A percentile compares a stretch with the other conserved stretches of the same genome.
These are phyloP conservation scores for Kalmusia sp. DNA, from an alignment of 2,329 filamentous ascomycete genomes.

Conservation along the genomic window DNA sequence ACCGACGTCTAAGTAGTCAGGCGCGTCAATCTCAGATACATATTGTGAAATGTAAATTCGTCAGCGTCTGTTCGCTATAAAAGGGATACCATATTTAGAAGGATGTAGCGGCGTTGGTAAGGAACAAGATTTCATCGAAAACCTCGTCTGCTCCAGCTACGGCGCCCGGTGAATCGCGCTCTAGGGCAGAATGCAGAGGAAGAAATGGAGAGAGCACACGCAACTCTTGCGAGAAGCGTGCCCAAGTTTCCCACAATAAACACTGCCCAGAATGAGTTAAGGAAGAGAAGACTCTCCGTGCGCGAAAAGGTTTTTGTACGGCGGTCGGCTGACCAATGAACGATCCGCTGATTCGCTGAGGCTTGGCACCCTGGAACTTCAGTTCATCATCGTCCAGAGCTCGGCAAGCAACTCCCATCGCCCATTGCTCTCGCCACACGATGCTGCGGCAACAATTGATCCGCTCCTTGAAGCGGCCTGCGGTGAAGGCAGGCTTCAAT, in stretches of 20 bases:
- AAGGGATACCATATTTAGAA: too few relatives aligned
- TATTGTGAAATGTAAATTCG: too few relatives aligned
- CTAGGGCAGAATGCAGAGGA: slow-evolving; percentile 71
- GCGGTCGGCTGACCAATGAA: slow-evolving; percentile 40
- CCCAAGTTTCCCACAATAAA: slow-evolving; percentile 70
- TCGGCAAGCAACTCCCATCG: slow-evolving; percentile 33
- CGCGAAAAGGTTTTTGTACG: slow-evolving; percentile 36
- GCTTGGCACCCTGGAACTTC: slow-evolving; percentile 22
- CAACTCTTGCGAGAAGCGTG: slow-evolving; percentile 26
- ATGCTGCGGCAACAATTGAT: slow-evolving; percentile 71
- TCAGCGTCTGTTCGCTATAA: too few relatives aligned
- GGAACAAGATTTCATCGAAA: slow-evolving; percentile 67
- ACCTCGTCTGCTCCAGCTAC: slow-evolving; percentile 72
- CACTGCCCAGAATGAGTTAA: slow-evolving; percentile 67
- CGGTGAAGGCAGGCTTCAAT: slow-evolving; percentile 59
- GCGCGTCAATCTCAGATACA: too few relatives aligned
- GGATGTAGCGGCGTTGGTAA: slow-evolving; percentile 71
- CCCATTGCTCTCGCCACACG: slow-evolving; percentile 44
- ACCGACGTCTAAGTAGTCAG: too few relatives aligned
- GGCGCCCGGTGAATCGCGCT: slow-evolving; percentile 61
- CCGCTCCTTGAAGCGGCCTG: slow-evolving; percentile 66
- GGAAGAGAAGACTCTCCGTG: slow-evolving; percentile 39
- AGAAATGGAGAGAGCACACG: slow-evolving; percentile 50
- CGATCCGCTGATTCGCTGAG: slow-evolving; percentile 14
- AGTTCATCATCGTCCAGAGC: slow-evolving; percentile 33